Evolutionary conservation across 2,329 filamentous ascomycete species (phyloP), one percentile per base, ranked within the genome.

Genomic region (Claviceps sp.): DNA sequence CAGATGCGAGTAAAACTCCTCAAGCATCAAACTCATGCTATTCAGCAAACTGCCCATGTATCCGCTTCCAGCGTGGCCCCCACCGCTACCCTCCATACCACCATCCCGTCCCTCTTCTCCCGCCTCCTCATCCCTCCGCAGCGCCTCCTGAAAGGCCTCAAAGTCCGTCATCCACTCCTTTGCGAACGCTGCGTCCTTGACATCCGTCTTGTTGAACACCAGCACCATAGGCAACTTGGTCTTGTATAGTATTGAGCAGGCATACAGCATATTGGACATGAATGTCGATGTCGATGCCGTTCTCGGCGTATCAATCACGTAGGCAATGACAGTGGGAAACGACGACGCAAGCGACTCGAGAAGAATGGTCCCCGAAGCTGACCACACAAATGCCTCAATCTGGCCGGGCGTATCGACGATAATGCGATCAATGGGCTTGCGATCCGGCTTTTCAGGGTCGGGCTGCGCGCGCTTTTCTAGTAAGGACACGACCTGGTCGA

Each of bases 111-210:
- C 87, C 61, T 89, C 86, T 0, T 79, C 82, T 45, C 89, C 88
- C 7, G 77, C 75, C 52, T 85, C 82, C 65, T 96, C 88, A 62
- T 97, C 93, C 26, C 79, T 72, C 47, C 80, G 79, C 45, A 98
- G 74, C 1, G 94, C 91, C 16, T 80, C 80, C 65, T 97, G 93
- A 71, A 98, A 98, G 1, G 86, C 82, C 58, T 98, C 93, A 62
- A 96, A 98, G 67, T 98, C 91, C 5, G 90, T 95, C 93, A 98
- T 98, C 93, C 94, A 98, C 64, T 97, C 89, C 70, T 91, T 93
- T 1, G 90, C 93, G 62, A 95, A 95, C 26, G 80, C 78, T 0
- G 89, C 88, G 61, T 94, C 86, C 66, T 95, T 88, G 43, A 95
- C 88, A 62, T 98, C 93, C 0, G 90, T 96, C 73, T 98, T 98